Base-by-base conservation (phyloP, 1,284 basidiomycete species). In the Grifola frondosa region DNA sequence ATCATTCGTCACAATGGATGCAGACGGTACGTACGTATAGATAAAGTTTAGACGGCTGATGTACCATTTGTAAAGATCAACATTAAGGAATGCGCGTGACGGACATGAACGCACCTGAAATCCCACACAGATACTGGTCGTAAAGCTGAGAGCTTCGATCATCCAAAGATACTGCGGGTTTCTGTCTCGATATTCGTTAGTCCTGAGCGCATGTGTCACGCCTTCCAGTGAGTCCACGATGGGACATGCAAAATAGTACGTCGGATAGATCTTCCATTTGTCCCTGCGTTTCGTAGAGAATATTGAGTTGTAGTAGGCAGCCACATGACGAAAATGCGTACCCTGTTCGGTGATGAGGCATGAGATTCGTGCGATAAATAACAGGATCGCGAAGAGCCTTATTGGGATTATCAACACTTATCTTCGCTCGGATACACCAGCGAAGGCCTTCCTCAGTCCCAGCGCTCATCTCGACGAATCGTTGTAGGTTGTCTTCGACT, bases 161-260 rank as follows among this genome's bases (percentile, higher is more conserved):
- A 98, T 92, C 96, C 96, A 99, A 51, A 84, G 77, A 66, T 98
- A 98, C 63, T 98, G 96, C 30, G 92, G 86, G 67, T 98, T 97
- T 49, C 96, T 81, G 63, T 98, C 96, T 31, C 92, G 84, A 71
- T 99, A 99, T 70, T 99, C 96, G 74, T 96, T 99, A 29, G 96
- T 97, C 60, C 96, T 81, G 44, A 99, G 73, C n/a, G 96, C 96
- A 61, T 98, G 96, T 4, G 95, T 97, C 48, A 99, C 91, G 39
- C 95, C 95, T 64, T 99, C 96, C 43, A 97, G 74, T 16, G 90
- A 88, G 69, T 99, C 96, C 42, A 99, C 93, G 52, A 96, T 77
- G 4, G 96, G 96, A 65, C 95, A 97, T 6, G 94, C 93, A 64
- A 98, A 96, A 67, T 99, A 96, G 68, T 99, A 99, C 36, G 93